phyloP scores from a whole-genome alignment of 2,329 filamentous ascomycete genomes.

The Trichoderma brevicompactum region DNA sequence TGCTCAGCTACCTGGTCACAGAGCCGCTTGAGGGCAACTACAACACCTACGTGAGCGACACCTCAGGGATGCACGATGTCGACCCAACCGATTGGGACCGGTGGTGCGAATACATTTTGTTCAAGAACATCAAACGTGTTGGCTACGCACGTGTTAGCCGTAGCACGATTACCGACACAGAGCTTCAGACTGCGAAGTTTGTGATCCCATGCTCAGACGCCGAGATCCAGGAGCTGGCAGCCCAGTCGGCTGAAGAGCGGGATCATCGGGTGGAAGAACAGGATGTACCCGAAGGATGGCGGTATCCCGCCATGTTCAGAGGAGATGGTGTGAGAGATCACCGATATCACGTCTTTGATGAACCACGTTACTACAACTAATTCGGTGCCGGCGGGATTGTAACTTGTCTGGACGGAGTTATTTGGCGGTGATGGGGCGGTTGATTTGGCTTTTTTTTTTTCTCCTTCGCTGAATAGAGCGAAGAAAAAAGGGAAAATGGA shows the following conservation, averaged over 20 bases:
- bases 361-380: conserved; percentile 73
- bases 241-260: conserved; percentile 57
- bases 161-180: conserved; percentile 93
- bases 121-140: conserved; percentile 81
- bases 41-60: conserved; percentile 87
- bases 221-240: conserved; percentile 52
- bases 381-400: conserved; percentile 21
- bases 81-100: conserved; percentile 92
- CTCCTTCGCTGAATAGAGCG: neutral
- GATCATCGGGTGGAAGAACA: conserved; percentile 66
- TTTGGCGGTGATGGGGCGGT: conserved; percentile 19
- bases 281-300: conserved; percentile 74
- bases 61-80: conserved; percentile 92
- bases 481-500: neutral
- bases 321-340: conserved; percentile 88
- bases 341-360: conserved; percentile 91
- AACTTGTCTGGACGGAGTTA: conserved; percentile 28
- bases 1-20: conserved; percentile 91
- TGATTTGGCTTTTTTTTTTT: conserved; percentile 9
- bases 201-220: conserved; percentile 71
- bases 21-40: conserved; percentile 93
- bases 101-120: conserved; percentile 99
- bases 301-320: conserved; percentile 84
- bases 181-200: conserved; percentile 96
- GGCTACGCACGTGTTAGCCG: conserved; percentile 90